Base-by-base conservation (phyloP, 2,329 filamentous ascomycete genomes). In the Huntiella omanensis region DNA sequence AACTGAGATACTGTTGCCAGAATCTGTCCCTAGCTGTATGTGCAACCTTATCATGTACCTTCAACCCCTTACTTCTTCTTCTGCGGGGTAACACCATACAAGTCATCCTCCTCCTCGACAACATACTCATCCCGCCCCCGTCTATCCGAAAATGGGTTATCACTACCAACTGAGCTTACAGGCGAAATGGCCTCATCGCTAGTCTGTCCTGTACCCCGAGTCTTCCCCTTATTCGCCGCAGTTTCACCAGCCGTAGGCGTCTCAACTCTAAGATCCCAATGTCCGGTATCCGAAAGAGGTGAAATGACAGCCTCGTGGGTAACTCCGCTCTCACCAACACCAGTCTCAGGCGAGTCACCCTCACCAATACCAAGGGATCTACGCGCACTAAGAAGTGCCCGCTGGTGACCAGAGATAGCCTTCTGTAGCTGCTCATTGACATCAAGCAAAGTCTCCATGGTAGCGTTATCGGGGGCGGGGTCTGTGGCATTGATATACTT, bases 361-460 rank as follows among this genome's bases (percentile, higher is more conserved):
- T 59, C 54, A 47, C 57, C 59, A 4, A 65, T 40, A 8, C 70
- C 69, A 4, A 71, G 59, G 34, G 69, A 64, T 56, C 77, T 78
- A 51, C 70, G 65, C 2, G 75, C 73, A 49, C 68, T 69, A n/a
- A 80, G 62, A 36, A 92, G 66, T 7, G 85, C 80, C 46, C 86
- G 77, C 60, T 93, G 84, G 60, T 95, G 84, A 57, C 85, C 78
- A 52, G 77, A 91, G 36, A 88, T 69, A 0, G 87, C 80, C 39
- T 83, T 75, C 50, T 84, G 83, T 28, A 98, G 68, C 58, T 88
- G 82, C 61, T 96, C 91, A 58, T 93, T 94, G 11, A 85, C 91
- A 60, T 95, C 86, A 56, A 98, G 94, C 51, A 98, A 66, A 11
- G 77, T 87, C 58, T 91, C 77, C 73, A 96, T 85, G 1, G 88